phyloP scores from a whole-genome alignment of 352 stramenopile genomes.

The Thalassiosira delicatula region DNA sequence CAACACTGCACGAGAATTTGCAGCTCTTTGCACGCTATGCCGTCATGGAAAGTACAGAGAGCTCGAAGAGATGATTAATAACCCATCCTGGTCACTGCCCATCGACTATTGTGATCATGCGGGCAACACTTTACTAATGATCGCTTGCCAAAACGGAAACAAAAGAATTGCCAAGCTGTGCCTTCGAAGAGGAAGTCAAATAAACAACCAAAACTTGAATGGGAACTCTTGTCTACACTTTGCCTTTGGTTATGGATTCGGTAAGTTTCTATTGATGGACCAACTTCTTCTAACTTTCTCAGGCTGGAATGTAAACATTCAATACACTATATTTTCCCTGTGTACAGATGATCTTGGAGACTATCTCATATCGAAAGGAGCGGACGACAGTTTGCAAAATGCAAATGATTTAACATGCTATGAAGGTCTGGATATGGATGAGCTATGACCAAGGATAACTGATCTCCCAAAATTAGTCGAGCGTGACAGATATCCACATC shows the following conservation, averaged over 20 bases:
- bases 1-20: conserved; percentile 89
- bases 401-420: conserved; percentile 93
- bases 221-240: too few relatives aligned
- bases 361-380: conserved; percentile 93
- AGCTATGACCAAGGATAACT: too few relatives aligned
- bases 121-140: conserved; percentile 91
- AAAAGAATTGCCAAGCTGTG: conserved; percentile 92
- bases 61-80: conserved; percentile 87
- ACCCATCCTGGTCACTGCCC: conserved; percentile 88
- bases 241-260: conserved; percentile 92
- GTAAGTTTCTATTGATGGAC: too few relatives aligned
- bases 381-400: conserved; percentile 90
- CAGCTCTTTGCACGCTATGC: conserved; percentile 89
- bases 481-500: not conserved
- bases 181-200: too few relatives aligned
- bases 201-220: too few relatives aligned
- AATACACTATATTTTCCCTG: too few relatives aligned
- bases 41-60: conserved; percentile 91
- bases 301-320: too few relatives aligned
- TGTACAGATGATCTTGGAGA: conserved; percentile 88
- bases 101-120: conserved; percentile 91
- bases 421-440: conserved; percentile 70
- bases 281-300: too few relatives aligned
- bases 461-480: too few relatives aligned
- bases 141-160: conserved; percentile 95